Evolutionary conservation across 805 yeast species (phyloP).

Genomic region (Lipomyces sp.): DNA sequence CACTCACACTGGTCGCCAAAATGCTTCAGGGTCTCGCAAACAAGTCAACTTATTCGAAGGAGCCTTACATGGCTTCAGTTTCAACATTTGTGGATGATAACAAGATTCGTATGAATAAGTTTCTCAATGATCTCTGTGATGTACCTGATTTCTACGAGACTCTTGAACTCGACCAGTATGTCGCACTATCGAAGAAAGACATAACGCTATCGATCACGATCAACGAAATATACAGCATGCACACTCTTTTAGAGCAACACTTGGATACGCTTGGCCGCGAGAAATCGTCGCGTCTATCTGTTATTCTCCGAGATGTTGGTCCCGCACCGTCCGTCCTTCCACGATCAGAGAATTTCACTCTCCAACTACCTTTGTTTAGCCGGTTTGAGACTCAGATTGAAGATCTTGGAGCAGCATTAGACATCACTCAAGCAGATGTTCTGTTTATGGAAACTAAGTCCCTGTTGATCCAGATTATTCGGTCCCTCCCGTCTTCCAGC

Average conservation of each 20-base stretch:
- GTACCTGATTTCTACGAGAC: constrained; percentile 50
- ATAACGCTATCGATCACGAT: constrained; percentile 44
- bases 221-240: constrained; percentile 47
- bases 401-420: constrained; percentile 40
- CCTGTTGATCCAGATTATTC: constrained; percentile 45
- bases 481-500: constrained; percentile 44
- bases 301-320: constrained; percentile 44
- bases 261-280: constrained; percentile 26
- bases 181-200: constrained; percentile 47
- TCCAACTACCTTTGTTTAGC: constrained; percentile 44
- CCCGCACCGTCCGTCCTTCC: constrained; percentile 43
- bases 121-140: constrained; percentile 47
- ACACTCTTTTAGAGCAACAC: constrained; percentile 46
- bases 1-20: constrained; percentile 78
- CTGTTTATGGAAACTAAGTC: constrained; percentile 47
- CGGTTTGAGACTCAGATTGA: constrained; percentile 46
- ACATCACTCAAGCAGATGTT: constrained; percentile 43
- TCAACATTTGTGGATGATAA: constrained; percentile 42
- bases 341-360: constrained; percentile 41
- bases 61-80: constrained; percentile 46
- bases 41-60: constrained; percentile 68
- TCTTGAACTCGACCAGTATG: constrained; percentile 49
- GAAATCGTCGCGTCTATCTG: constrained; percentile 35
- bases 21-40: constrained; percentile 86
- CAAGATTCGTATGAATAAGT: constrained; percentile 42